phyloP scores from a whole-genome alignment of 805 yeast genomes.

The Scheffersomyces coipomensis region DNA sequence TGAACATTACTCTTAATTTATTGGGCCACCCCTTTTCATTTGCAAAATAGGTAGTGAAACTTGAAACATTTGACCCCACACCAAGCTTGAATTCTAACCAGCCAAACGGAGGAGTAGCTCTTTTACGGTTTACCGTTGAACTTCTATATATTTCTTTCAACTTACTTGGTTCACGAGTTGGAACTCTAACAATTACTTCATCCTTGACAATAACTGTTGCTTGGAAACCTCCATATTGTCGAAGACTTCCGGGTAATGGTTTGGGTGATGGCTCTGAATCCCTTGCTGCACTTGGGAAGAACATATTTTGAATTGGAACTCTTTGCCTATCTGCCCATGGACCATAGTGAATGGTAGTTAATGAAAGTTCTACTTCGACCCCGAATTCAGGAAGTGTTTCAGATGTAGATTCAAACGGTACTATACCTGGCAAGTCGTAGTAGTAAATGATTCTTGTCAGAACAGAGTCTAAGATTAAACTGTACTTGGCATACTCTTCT shows the following conservation, averaged over 20 bases:
- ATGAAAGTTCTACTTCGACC: slow-evolving; percentile 53
- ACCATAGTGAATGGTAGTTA: slow-evolving; percentile 77
- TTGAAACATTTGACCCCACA: slow-evolving; percentile 48
- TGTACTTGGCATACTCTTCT: slow-evolving; percentile 80
- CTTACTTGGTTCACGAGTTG: slow-evolving; percentile 82
- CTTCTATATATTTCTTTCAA: slow-evolving; percentile 41
- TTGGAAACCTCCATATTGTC: slow-evolving; percentile 59
- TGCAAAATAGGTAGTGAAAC: slow-evolving; percentile 53
- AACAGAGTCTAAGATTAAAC: slow-evolving; percentile 65
- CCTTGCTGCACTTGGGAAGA: slow-evolving; percentile 66
- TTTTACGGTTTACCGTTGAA: slow-evolving; percentile 3
- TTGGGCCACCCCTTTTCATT: slow-evolving; percentile 54
- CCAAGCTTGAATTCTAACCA: slow-evolving; percentile 80
- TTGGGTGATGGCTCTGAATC: slow-evolving; percentile 42
- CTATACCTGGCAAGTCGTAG: slow-evolving; percentile 68
- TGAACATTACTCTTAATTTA: slow-evolving; percentile 43
- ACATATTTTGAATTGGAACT: slow-evolving; percentile 55
- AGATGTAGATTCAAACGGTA: neutral
- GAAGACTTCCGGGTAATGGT: slow-evolving; percentile 45
- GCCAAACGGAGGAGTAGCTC: slow-evolving; percentile 67
- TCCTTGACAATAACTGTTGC: slow-evolving; percentile 59
- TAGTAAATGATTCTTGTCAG: slow-evolving; percentile 54
- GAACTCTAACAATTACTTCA: slow-evolving; percentile 69
- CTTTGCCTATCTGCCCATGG: slow-evolving; percentile 96
- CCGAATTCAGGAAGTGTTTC: slow-evolving; percentile 42